Evolutionary conservation across 768 basidiomycete genomes (phyloP).

Genomic region (Termitomyces sp.): DNA sequence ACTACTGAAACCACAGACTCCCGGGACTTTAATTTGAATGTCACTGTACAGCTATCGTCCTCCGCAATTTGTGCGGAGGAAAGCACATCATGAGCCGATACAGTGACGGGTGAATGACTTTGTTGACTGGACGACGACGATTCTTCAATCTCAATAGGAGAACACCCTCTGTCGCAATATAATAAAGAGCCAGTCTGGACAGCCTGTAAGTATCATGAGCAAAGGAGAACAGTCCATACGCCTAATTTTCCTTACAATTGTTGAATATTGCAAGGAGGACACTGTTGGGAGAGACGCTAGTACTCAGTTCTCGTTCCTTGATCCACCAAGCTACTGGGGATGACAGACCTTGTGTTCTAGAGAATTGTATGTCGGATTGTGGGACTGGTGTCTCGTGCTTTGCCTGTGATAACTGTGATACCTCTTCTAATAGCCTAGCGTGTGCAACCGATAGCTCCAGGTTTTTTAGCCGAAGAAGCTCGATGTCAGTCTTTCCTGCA

Average conservation of each 20-base stretch:
- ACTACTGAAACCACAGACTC: background rate
- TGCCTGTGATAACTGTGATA: background rate
- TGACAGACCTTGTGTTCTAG: background rate
- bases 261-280: background rate
- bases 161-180: background rate
- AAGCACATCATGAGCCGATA: too few species aligned
- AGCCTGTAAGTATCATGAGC: background rate
- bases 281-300: background rate
- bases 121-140: background rate
- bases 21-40: background rate
- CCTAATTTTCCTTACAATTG: background rate
- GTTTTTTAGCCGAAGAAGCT: background rate
- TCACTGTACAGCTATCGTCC: background rate
- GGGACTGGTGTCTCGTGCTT: background rate
- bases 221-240: background rate
- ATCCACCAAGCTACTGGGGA: background rate
- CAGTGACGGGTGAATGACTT: background rate
- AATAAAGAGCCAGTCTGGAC: background rate
- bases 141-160: background rate
- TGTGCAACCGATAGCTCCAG: background rate
- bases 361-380: background rate
- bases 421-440: background rate
- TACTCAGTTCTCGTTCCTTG: background rate
- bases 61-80: background rate
- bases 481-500: background rate